A percentile compares a stretch with the other conserved stretches of the same genome.
phyloP scores from a whole-genome alignment of 1,139 yeast genomes.

The Kodamaea arcana region DNA sequence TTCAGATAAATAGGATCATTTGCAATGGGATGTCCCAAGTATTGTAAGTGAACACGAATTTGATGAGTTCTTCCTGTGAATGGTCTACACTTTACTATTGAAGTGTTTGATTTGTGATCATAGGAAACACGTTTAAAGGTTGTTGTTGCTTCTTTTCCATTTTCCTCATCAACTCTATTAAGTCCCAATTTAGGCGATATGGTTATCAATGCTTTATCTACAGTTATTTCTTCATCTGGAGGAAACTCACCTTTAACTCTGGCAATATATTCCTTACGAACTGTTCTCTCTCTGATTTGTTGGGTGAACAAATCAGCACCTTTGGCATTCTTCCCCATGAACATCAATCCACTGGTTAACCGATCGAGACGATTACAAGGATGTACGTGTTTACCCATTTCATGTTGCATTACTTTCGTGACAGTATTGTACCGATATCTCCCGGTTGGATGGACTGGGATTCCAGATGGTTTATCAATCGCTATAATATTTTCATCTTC shows the following conservation, averaged over 20 bases:
- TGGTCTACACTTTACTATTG: constrained; percentile 82
- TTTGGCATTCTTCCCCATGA: constrained; percentile 75
- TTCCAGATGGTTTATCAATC: constrained; percentile 90
- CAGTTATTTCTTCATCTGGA: constrained; percentile 36
- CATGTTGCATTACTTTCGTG: constrained; percentile 74
- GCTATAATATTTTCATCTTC: constrained; percentile 80
- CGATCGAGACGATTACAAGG: constrained; percentile 92
- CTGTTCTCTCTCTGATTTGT: constrained; percentile 72
- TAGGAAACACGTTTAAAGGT: constrained; percentile 54
- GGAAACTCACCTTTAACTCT: constrained; percentile 87
- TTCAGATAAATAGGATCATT: constrained; percentile 86
- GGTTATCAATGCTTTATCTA: constrained; percentile 68
- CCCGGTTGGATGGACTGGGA: constrained; percentile 97
- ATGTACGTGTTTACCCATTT: constrained; percentile 60
- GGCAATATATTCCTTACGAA: constrained; percentile 80
- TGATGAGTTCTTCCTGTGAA: constrained; percentile 94
- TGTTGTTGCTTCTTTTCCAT: constrained; percentile 65
- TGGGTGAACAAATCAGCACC: constrained; percentile 77
- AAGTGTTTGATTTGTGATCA: constrained; percentile 52
- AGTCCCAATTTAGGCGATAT: constrained; percentile 76
- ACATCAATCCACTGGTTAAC: constrained; percentile 92
- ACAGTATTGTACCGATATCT: constrained; percentile 83
- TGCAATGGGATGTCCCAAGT: constrained; percentile 84
- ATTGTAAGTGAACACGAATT: constrained; percentile 87
- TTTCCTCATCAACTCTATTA: constrained; percentile 57